Evolutionary conservation across 2,329 filamentous ascomycete species (phyloP).

Genomic region (Exophiala viscosa): DNA sequence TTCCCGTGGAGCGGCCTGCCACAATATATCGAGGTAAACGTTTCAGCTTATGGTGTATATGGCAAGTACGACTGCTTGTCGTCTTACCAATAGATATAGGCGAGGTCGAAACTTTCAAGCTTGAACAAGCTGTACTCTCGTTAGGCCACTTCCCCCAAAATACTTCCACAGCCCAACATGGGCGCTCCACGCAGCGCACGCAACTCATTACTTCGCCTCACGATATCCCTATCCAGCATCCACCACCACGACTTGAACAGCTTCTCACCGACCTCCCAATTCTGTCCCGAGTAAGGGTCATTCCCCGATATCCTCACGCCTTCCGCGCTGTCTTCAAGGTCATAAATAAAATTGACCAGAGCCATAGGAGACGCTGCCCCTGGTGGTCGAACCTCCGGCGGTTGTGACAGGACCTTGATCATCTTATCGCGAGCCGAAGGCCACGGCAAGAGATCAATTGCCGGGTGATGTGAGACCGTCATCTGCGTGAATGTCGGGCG

Average conservation of each 20-base stretch:
- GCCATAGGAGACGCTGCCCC: conserved; percentile 47
- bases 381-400: conserved; percentile 47
- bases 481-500: conserved; percentile 51
- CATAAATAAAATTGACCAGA: conserved; percentile 53
- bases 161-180: conserved; percentile 16
- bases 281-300: conserved; percentile 47
- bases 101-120: background rate
- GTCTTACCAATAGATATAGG: too few relatives aligned
- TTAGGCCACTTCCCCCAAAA: conserved; percentile 21
- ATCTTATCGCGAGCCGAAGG: conserved; percentile 52
- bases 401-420: conserved; percentile 51
- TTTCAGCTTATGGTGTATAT: background rate
- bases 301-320: conserved; percentile 50
- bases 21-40: background rate
- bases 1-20: too few relatives aligned
- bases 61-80: background rate
- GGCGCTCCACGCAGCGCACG: conserved; percentile 45
- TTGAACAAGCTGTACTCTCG: background rate
- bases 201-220: conserved; percentile 54
- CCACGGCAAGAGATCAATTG: conserved; percentile 59
- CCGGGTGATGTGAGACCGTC: conserved; percentile 53
- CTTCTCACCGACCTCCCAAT: conserved; percentile 59
- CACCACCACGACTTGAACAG: conserved; percentile 61
- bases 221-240: conserved; percentile 52
- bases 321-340: conserved; percentile 55